Evolutionary conservation across 23 red algal genomes (phyloP).

Genomic region (Gracilariopsis chorda): DNA sequence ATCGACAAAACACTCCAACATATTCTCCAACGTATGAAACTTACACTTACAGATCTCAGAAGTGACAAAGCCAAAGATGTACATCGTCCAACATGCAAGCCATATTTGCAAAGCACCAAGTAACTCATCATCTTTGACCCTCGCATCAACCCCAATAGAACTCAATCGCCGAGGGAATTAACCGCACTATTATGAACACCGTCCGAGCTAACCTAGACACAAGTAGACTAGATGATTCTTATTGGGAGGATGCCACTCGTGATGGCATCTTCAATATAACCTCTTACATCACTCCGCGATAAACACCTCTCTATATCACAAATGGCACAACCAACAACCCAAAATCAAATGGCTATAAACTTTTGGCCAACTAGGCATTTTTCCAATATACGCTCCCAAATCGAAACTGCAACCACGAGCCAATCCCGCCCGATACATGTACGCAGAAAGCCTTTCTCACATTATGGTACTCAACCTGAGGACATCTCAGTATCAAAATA

Average conservation of each 20-base stretch:
- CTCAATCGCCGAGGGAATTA: background rate
- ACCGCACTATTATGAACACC: background rate
- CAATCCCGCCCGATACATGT: slow-evolving; percentile 6
- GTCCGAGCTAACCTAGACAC: background rate
- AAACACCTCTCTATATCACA: background rate
- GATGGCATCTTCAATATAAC: background rate
- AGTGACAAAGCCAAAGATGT: slow-evolving; percentile 13
- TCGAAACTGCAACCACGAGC: background rate
- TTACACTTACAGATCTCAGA: background rate
- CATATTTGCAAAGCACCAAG: background rate
- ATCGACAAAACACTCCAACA: background rate
- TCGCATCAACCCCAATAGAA: background rate
- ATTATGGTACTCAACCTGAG: background rate
- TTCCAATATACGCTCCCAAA: background rate
- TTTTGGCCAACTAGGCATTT: background rate
- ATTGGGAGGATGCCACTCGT: background rate
- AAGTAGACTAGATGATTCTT: background rate
- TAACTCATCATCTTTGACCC: background rate
- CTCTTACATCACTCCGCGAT: background rate
- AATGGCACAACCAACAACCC: background rate
- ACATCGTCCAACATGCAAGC: too few species aligned
- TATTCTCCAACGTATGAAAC: background rate
- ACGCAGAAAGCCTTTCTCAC: background rate
- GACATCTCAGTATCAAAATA: background rate
- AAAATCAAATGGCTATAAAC: background rate